Evolutionary conservation across 208 protist species (phyloP), one percentile per base, ranked within the genome.

Genomic region (Lotmaria passim): DNA sequence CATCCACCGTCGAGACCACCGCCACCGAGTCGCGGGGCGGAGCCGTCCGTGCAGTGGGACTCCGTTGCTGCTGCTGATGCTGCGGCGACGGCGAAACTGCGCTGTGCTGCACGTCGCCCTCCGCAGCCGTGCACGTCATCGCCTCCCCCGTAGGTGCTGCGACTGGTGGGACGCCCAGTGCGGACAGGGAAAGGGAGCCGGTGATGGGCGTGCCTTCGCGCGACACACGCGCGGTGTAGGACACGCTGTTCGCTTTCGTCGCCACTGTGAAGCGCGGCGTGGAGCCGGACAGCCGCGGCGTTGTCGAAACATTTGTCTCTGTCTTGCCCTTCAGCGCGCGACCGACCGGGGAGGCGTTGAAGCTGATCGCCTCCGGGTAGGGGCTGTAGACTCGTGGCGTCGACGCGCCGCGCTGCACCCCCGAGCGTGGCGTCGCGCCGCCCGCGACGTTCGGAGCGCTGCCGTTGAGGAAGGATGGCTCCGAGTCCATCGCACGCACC

Each of bases 201-300:
- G 44, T 47, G 1, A 63, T 19, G 5, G 57, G 57, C 38, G 57
- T 63, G 1, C 57, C 57, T 38, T 63, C 57, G 34, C 61, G 61
- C 33, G 61, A 67, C 11, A 57, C 14, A 2, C 61, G 46, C 23
- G 31, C 34, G 15, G 61, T 67, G 61, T 67, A 67, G 21, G 61
- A 34, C 23, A 67, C 33, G 15, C 61, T 67, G 48, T 67, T 67
- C n/a, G 33, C 28, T 28, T 43, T 55, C 1, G 61, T 67, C 14
- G 61, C 61, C 33, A 67, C 61, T 11, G 61, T 67, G 36, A 67
- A 67, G 23, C 47, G 61, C 47, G 61, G 61, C 47, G 61, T 67
- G 4, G 61, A 67, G 15, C 17, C 47, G 44, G 61, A 67, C 15
- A 67, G 61, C 4, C 61, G 61, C 48, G 61, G 47, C 44, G 59